These are phyloP conservation scores for Picea abies DNA, from an alignment of 83 land plant genomes.

Conservation along the genomic window DNA sequence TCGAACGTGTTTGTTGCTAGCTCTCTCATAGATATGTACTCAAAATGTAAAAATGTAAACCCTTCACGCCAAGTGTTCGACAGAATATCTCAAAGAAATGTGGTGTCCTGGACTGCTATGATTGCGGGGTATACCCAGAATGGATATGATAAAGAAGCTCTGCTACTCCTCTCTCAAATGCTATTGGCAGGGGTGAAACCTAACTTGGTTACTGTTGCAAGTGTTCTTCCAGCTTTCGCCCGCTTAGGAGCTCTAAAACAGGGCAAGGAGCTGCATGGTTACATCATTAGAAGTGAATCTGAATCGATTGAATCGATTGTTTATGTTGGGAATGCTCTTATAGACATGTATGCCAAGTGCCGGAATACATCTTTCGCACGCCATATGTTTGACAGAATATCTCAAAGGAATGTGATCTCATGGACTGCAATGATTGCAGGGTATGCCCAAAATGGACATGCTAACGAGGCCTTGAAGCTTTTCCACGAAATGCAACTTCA, in stretches of 20 bases:
- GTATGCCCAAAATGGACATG: slow-evolving; percentile 19
- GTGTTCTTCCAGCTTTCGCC: no score
- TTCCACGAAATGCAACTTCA: background rate
- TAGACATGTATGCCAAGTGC: slow-evolving; percentile 14
- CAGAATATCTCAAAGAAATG: slow-evolving; percentile 9
- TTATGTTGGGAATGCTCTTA: slow-evolving; percentile 8
- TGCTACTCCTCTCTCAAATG: slow-evolving; percentile 12
- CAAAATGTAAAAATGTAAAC: slow-evolving; percentile 13
- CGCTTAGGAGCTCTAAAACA: no score
- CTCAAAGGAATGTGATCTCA: slow-evolving; percentile 15
- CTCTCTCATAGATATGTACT: slow-evolving; percentile 23
- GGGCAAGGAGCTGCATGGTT: no score
- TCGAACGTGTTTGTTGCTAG: background rate
- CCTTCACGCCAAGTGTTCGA: slow-evolving; percentile 13
- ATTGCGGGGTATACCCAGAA: slow-evolving; percentile 23
- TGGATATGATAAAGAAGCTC: slow-evolving; percentile 16
- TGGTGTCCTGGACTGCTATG: slow-evolving; percentile 22
- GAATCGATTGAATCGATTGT: background rate
- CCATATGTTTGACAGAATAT: slow-evolving; percentile 14
- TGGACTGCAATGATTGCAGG: slow-evolving; percentile 23
- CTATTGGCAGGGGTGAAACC: background rate
- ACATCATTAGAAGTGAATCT: no score
- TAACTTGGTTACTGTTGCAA: background rate
- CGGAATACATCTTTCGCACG: background rate
- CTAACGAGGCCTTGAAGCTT: slow-evolving; percentile 6